A percentile compares a stretch with the other conserved stretches of the same genome.
These are phyloP conservation scores for Cantharellus cinnabarinus DNA, from an alignment of 768 basidiomycete genomes.

Conservation along the genomic window DNA sequence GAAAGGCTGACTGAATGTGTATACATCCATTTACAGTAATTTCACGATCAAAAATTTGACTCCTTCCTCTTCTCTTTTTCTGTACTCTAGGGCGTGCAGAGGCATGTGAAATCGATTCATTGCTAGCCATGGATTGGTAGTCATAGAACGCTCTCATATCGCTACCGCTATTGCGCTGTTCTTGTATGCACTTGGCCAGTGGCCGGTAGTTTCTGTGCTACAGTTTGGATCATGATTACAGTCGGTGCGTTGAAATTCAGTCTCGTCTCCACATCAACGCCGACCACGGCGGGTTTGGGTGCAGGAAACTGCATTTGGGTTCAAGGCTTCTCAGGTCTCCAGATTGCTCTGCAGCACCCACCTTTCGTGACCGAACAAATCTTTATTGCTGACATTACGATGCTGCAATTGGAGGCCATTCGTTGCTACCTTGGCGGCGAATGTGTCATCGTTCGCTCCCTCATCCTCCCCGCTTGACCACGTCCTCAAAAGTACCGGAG, in stretches of 20 bases:
- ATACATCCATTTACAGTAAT: no score
- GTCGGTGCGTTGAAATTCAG: not conserved
- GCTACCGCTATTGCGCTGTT: conserved; percentile 7
- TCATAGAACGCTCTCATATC: no score
- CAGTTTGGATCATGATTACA: not conserved
- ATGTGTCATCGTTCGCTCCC: not conserved
- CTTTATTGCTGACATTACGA: conserved; percentile 41
- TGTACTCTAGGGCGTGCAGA: no score
- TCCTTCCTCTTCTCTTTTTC: no score
- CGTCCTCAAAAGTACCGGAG: not conserved
- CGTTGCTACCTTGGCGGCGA: conserved; percentile 11
- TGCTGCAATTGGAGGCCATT: conserved; percentile 34
- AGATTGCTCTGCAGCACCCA: conserved; percentile 3
- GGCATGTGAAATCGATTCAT: no score
- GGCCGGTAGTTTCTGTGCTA: not conserved
- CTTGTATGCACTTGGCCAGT: not conserved
- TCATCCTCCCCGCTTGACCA: not conserved
- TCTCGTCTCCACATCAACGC: conserved; percentile 3
- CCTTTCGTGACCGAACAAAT: conserved; percentile 21
- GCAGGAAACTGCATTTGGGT: conserved; percentile 2
- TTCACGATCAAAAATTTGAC: no score
- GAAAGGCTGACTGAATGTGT: no score
- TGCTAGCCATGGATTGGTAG: no score
- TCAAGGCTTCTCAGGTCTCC: conserved; percentile 3
- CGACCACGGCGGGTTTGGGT: conserved; percentile 1